Base-by-base conservation (phyloP, 495 filamentous ascomycete species). In the Cenococcum geophilum region DNA sequence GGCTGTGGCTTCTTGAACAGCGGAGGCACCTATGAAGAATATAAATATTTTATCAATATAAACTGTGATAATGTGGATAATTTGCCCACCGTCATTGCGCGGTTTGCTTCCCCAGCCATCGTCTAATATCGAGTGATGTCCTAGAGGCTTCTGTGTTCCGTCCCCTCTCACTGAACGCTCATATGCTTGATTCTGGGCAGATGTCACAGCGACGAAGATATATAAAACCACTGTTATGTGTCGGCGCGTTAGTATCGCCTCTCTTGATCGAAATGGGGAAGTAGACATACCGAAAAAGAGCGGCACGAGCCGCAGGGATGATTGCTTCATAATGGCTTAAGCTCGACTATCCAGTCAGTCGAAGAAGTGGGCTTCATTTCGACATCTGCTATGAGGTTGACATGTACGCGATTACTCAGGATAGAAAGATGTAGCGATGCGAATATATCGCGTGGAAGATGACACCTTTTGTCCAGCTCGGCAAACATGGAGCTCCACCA, bases 1-100 rank as follows among this genome's bases (percentile, higher is more conserved):
- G 2, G 57, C 56, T 9, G 61, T 67, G 1, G 73, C 73, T 55
- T 75, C 71, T n/a, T 68, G 59, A 52, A 72, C 68, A 10, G 59
- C 62, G 4, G 55, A 18, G 6, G 62, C 34, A 27, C 23, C 66
- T 64, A 27, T 23, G 23, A 9, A 37, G 20, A 59, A 34, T 25
- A 11, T 18, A 18, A 32, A 40, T 27, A 55, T 55, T 32, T 18
- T 14, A 56, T 18, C 21, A 14, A 27, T 8, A 12, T 37, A 14
- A 42, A 36, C 18, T 18, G 1, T 10, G 18, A 9, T 5, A 22
- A 43, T n/a, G 4, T 49, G 36, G 59, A 22, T 16, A 66, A 55
- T 43, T 63, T 22, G 20, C 18, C 40, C 60, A 25, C 61, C 61
- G 51, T 68, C 65, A 11, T 53, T 37, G 32, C 35, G 22, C 45